phyloP scores from a whole-genome alignment of 1,139 yeast species.

The Magnusiomyces fungicola region DNA sequence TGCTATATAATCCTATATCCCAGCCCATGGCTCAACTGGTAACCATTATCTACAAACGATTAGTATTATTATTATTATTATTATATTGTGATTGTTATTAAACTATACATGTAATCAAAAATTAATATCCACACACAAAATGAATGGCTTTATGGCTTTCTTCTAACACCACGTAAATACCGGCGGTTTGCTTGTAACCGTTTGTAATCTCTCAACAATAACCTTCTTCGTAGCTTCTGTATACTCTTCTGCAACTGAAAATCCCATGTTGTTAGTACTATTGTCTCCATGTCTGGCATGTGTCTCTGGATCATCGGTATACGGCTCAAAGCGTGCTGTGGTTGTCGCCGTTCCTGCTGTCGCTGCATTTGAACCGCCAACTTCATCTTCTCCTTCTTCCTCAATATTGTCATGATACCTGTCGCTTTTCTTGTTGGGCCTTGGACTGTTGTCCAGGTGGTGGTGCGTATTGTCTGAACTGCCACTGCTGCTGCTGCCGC shows the following conservation, averaged over 20 bases:
- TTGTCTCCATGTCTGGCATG: conserved; percentile 5
- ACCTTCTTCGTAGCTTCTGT: conserved; percentile 35
- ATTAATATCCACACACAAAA: too few species aligned
- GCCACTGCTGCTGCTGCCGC: too few species aligned
- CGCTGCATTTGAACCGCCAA: conserved; percentile 4
- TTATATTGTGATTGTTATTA: too few species aligned
- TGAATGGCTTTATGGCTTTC: too few species aligned
- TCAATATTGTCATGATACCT: conserved; percentile 9
- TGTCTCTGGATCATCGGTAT: conserved; percentile 6
- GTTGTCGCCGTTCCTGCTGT: background rate
- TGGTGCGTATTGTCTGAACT: too few species aligned
- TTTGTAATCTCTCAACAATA: conserved; percentile 55
- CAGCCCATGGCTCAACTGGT: background rate
- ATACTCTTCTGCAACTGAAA: conserved; percentile 27
- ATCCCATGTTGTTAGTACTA: conserved; percentile 25
- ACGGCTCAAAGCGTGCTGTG: too few species aligned
- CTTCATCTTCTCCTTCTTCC: conserved; percentile 6
- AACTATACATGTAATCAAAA: too few species aligned
- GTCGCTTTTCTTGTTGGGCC: too few species aligned
- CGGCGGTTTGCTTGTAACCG: conserved; percentile 51
- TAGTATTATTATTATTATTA: too few species aligned
- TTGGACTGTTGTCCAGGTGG: too few species aligned
- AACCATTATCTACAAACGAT: background rate
- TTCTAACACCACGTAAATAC: conserved; percentile 70
- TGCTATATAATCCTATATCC: too few species aligned